Conservation (phyloP, 352 stramenopile species). For the Pythium diclinum region DNA sequence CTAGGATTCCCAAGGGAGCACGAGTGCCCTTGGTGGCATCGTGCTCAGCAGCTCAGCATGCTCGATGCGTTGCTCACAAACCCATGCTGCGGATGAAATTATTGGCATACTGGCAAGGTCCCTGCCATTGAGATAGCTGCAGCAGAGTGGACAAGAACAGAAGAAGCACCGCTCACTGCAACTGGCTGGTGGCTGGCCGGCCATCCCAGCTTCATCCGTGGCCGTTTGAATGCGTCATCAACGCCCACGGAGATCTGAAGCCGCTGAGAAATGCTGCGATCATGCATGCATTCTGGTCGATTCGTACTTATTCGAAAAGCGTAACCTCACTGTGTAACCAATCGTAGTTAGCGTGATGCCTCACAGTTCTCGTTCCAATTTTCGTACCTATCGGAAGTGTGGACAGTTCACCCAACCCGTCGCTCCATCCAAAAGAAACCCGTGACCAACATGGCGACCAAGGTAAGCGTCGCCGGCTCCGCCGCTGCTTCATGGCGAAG, state of each 20-base stretch:
- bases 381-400: conserved; percentile 1
- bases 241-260: not conserved
- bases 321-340: not conserved
- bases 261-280: not conserved
- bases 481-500: not conserved
- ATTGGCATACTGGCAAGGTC: not conserved
- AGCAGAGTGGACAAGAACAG: not conserved
- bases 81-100: not conserved
- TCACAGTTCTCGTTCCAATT: not conserved
- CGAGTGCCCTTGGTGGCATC: not conserved
- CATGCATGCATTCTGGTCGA: not conserved
- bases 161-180: conserved; percentile 1
- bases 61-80: not conserved
- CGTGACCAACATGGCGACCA: not conserved
- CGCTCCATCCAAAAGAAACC: conserved; percentile 6
- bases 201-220: not conserved
- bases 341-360: not conserved
- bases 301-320: not conserved
- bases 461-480: not conserved
- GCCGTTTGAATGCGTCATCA: conserved; percentile 5
- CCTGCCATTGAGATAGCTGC: not conserved
- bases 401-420: conserved; percentile 2
- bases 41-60: not conserved
- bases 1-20: conserved; percentile 6
- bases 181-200: not conserved